phyloP scores from a whole-genome alignment of 805 yeast species.

The Priceomyces haplophilus region DNA sequence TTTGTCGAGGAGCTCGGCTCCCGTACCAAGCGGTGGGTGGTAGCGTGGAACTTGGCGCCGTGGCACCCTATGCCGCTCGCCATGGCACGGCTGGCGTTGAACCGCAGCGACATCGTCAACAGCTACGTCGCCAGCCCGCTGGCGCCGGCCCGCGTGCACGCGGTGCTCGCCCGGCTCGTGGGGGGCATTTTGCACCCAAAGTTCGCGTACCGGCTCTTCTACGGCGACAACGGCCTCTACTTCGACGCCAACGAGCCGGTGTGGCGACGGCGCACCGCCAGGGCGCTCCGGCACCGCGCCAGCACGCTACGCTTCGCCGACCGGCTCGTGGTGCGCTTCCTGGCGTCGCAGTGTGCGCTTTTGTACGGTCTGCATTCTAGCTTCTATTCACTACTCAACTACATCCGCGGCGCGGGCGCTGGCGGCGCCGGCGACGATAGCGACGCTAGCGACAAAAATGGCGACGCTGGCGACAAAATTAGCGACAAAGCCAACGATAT shows the following conservation, averaged over 20 bases:
- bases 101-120: constrained; percentile 3
- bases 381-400: constrained; percentile 3
- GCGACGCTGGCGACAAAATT: too few species aligned
- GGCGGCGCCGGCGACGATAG: too few species aligned
- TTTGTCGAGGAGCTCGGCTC: constrained; percentile 7
- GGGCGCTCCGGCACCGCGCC: constrained; percentile 1
- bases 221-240: not conserved
- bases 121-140: not conserved
- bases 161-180: too few species aligned
- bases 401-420: too few species aligned
- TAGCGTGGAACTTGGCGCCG: constrained; percentile 16
- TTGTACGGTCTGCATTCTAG: constrained; percentile 1
- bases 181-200: too few species aligned
- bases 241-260: constrained; percentile 1
- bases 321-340: not conserved
- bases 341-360: not conserved
- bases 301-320: not conserved
- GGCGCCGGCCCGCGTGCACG: too few species aligned
- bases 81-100: not conserved
- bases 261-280: constrained; percentile 1
- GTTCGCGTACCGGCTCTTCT: not conserved
- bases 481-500: too few species aligned
- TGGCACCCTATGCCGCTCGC: constrained; percentile 4
- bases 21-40: constrained; percentile 17
- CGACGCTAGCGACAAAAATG: too few species aligned